These are phyloP conservation scores for Teratosphaeriaceae sp. DNA, from an alignment of 2,329 filamentous ascomycete species.

Conservation along the genomic window DNA sequence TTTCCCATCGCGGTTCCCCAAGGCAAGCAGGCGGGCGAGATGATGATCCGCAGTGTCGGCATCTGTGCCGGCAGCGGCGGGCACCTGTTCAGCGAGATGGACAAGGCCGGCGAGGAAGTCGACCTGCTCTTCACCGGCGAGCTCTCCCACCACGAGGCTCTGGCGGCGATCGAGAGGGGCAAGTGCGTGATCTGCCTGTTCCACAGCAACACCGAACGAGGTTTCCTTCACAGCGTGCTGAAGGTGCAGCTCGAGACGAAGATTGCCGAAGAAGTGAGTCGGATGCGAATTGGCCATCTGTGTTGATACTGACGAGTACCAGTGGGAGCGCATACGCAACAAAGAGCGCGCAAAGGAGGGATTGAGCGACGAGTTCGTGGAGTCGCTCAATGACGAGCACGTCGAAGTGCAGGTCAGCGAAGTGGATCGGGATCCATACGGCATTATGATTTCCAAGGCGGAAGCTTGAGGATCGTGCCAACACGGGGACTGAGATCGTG, in stretches of 20 bases:
- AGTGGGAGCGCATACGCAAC: conserved; percentile 44
- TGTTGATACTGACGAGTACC: not conserved
- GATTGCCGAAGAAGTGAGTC: conserved; percentile 43
- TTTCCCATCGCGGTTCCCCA: conserved; percentile 60
- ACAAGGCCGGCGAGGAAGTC: conserved; percentile 43
- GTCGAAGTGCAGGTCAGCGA: conserved; percentile 68
- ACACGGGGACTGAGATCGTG: not conserved
- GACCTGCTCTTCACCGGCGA: conserved; percentile 89
- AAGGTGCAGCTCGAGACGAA: conserved; percentile 55
- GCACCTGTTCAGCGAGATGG: conserved; percentile 60
- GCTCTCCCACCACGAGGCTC: conserved; percentile 85
- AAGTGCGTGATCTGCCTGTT: conserved; percentile 78
- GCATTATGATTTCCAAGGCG: conserved; percentile 52
- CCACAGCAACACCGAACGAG: conserved; percentile 88
- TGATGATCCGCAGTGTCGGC: conserved; percentile 62
- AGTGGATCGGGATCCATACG: conserved; percentile 80
- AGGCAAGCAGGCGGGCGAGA: conserved; percentile 45
- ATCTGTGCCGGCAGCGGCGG: conserved; percentile 88
- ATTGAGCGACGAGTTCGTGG: conserved; percentile 34
- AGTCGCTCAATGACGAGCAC: conserved; percentile 46
- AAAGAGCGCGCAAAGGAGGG: conserved; percentile 34
- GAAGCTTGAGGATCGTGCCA: conserved; percentile 15
- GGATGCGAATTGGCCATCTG: too few species aligned
- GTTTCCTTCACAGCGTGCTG: conserved; percentile 69
- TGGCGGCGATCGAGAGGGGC: conserved; percentile 78